phyloP scores from a whole-genome alignment of 768 basidiomycete species.

The Galerina sulciceps region DNA sequence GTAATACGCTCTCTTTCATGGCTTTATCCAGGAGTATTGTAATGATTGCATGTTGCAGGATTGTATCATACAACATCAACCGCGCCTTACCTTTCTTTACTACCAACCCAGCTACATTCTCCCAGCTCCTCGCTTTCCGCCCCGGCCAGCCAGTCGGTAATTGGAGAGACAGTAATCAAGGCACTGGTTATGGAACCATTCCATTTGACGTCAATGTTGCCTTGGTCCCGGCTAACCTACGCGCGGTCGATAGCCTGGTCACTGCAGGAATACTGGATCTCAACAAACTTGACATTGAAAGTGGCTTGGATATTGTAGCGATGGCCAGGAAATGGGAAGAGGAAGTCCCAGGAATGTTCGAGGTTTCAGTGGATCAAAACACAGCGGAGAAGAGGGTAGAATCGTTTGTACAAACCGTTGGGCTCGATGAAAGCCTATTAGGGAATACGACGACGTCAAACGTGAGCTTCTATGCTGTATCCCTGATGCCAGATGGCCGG shows the following conservation, averaged over 20 bases:
- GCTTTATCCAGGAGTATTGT: neutral
- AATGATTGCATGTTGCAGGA: slow-evolving; percentile 20
- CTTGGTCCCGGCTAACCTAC: slow-evolving; percentile 44
- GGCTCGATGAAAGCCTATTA: slow-evolving; percentile 34
- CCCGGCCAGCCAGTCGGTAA: slow-evolving; percentile 46
- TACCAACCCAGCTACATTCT: slow-evolving; percentile 23
- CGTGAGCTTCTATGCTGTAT: slow-evolving; percentile 43
- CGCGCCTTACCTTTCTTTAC: slow-evolving; percentile 41
- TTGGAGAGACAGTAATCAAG: slow-evolving; percentile 48
- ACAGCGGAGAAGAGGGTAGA: slow-evolving; percentile 34
- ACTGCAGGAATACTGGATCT: slow-evolving; percentile 29
- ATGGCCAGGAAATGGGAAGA: slow-evolving; percentile 41
- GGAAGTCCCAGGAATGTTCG: slow-evolving; percentile 38
- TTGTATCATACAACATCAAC: slow-evolving; percentile 42
- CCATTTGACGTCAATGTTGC: slow-evolving; percentile 50
- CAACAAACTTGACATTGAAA: slow-evolving; percentile 7
- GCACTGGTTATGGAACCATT: slow-evolving; percentile 44
- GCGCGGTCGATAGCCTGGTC: slow-evolving; percentile 36
- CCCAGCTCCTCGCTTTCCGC: slow-evolving; percentile 40
- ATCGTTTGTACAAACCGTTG: slow-evolving; percentile 38
- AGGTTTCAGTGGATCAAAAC: slow-evolving; percentile 31
- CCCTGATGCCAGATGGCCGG: slow-evolving; percentile 38
- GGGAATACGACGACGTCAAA: slow-evolving; percentile 19
- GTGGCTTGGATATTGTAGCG: slow-evolving; percentile 16
- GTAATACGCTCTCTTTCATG: slow-evolving; percentile 4